These are phyloP conservation scores for Cryphonectria japonica DNA, from an alignment of 2,329 filamentous ascomycete genomes.

Conservation along the genomic window DNA sequence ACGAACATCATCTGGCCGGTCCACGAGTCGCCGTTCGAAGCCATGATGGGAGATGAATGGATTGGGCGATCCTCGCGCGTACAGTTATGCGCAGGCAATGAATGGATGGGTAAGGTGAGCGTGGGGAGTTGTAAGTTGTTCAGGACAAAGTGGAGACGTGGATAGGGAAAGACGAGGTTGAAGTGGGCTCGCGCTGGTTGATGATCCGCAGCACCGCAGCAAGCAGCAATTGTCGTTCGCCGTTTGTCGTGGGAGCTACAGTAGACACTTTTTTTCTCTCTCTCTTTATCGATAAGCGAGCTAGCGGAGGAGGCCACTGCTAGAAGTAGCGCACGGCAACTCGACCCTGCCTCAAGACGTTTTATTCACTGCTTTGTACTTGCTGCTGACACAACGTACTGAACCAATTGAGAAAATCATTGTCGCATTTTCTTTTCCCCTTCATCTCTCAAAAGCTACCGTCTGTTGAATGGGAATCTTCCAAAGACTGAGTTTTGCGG, in stretches of 20 bases:
- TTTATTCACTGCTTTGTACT: neutral
- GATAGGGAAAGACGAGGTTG: slow-evolving; percentile 8
- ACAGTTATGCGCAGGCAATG: neutral
- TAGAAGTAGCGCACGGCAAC: neutral
- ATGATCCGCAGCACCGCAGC: neutral
- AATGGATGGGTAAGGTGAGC: slow-evolving; percentile 9
- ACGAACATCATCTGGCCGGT: slow-evolving; percentile 25
- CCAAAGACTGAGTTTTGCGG: too few species aligned
- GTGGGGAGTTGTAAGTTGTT: neutral
- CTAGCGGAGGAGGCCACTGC: neutral
- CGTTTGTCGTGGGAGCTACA: slow-evolving; percentile 1
- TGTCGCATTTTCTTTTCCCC: neutral
- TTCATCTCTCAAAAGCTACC: neutral
- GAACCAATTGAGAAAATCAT: neutral
- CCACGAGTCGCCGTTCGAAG: slow-evolving; percentile 18
- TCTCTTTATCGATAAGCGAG: slow-evolving; percentile 29
- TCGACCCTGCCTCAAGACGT: neutral
- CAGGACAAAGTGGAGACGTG: slow-evolving; percentile 5
- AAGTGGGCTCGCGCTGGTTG: neutral
- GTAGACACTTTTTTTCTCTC: slow-evolving; percentile 13
- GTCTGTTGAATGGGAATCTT: too few species aligned
- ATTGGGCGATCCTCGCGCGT: neutral
- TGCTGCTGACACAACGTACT: neutral
- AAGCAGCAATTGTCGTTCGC: neutral
- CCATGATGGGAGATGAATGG: slow-evolving; percentile 6